phyloP scores from a whole-genome alignment of 2,329 filamentous ascomycete species.

The Elsinoe ampelina region DNA sequence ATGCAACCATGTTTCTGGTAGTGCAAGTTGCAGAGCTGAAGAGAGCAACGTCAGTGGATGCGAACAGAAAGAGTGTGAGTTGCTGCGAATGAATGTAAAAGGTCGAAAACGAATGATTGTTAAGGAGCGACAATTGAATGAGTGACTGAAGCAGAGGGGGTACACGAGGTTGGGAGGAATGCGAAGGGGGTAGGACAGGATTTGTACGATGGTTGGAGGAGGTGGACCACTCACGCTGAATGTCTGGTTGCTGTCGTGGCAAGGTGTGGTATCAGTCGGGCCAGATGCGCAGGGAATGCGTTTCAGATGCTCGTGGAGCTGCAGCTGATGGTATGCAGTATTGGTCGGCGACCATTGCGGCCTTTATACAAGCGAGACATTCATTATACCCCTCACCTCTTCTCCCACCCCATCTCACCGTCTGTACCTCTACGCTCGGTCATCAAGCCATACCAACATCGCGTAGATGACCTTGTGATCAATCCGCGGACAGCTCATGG shows the following conservation, averaged over 20 bases:
- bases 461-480: conserved; percentile 8
- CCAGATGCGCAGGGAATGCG: conserved; percentile 5
- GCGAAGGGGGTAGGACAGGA: background rate
- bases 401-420: background rate
- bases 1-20: conserved; percentile 8
- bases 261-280: background rate
- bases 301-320: conserved; percentile 6
- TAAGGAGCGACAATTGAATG: conserved; percentile 9
- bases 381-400: background rate
- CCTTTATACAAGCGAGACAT: conserved; percentile 11
- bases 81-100: background rate
- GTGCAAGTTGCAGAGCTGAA: background rate
- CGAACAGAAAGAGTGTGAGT: background rate
- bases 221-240: background rate
- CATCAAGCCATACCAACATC: background rate
- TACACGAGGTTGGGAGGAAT: background rate
- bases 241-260: background rate
- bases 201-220: conserved; percentile 3
- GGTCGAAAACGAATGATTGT: background rate
- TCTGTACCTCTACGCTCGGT: background rate
- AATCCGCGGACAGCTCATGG: background rate
- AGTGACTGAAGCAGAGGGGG: background rate
- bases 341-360: background rate
- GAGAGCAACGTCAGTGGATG: background rate
- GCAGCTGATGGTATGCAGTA: conserved; percentile 5